Percentiles rank a stretch among this genome's conserved stretches.
These are phyloP conservation scores for Phytophthora palmivora DNA, from an alignment of 352 stramenopile species.

Conservation along the genomic window DNA sequence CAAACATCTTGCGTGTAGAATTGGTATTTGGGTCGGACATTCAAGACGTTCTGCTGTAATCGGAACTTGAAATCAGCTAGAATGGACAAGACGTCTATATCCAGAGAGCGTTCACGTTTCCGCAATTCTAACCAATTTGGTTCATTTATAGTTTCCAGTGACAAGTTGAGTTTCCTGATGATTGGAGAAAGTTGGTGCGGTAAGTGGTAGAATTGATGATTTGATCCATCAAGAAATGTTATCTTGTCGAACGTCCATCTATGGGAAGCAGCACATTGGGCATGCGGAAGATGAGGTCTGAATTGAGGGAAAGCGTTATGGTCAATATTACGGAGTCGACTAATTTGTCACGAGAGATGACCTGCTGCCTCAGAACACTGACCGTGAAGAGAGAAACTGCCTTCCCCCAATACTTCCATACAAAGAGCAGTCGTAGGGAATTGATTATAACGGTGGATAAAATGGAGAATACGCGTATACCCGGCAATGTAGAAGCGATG, in stretches of 20 bases:
- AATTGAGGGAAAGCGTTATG: background rate
- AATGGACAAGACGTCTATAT: too few relatives aligned
- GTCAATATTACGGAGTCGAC: background rate
- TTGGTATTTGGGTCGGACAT: too few relatives aligned
- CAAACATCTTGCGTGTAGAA: too few relatives aligned
- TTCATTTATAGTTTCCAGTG: constrained; percentile 5
- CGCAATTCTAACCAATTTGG: constrained; percentile 11
- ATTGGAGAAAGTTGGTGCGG: constrained; percentile 3
- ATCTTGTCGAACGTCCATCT: constrained; percentile 5
- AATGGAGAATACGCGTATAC: constrained; percentile 11
- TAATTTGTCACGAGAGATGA: background rate
- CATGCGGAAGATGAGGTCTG: constrained; percentile 1
- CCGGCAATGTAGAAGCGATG: background rate
- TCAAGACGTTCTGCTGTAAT: too few relatives aligned
- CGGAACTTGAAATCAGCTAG: too few relatives aligned
- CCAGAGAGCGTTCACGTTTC: constrained; percentile 4
- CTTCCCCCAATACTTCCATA: too few relatives aligned
- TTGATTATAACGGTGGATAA: constrained; percentile 1
- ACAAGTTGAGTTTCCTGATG: background rate
- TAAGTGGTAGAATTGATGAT: constrained; percentile 23
- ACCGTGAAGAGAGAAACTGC: too few relatives aligned
- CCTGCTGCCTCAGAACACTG: background rate
- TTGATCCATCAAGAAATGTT: constrained; percentile 1
- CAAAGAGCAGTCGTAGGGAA: background rate
- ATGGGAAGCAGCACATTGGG: constrained; percentile 5